Conservation (phyloP, 2,329 filamentous ascomycete genomes). For the Teratosphaeria destructans region DNA sequence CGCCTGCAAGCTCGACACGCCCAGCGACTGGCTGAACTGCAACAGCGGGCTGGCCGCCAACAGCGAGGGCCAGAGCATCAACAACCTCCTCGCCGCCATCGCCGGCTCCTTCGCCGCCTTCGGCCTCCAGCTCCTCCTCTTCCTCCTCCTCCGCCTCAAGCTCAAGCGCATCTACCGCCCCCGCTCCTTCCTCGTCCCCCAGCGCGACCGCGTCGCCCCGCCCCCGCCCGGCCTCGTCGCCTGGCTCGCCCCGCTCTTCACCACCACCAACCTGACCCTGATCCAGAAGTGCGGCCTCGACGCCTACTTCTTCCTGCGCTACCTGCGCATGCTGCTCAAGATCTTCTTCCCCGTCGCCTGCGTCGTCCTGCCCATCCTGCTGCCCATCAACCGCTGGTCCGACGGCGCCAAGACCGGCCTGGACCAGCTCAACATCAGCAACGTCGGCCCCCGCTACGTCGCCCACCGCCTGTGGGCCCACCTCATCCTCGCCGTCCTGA, state of each 20-base stretch:
- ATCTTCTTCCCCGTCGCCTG: slow-evolving; percentile 79
- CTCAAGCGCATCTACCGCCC: slow-evolving; percentile 79
- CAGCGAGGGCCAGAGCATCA: slow-evolving; percentile 22
- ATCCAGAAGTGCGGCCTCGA: slow-evolving; percentile 94
- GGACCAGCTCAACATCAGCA: slow-evolving; percentile 79
- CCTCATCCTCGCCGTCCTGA: slow-evolving; percentile 63
- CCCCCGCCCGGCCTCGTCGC: slow-evolving; percentile 50
- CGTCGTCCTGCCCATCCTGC: slow-evolving; percentile 70
- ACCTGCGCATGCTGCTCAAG: slow-evolving; percentile 72
- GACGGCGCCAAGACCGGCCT: slow-evolving; percentile 54
- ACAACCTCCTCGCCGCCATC: slow-evolving; percentile 29
- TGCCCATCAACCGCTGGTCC: slow-evolving; percentile 72
- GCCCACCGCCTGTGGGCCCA: slow-evolving; percentile 69
- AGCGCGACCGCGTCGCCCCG: slow-evolving; percentile 69
- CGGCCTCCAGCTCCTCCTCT: slow-evolving; percentile 49
- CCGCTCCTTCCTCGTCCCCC: slow-evolving; percentile 76
- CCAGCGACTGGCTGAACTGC: slow-evolving; percentile 6
- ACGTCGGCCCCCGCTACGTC: slow-evolving; percentile 58
- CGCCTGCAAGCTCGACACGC: background rate
- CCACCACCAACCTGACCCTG: slow-evolving; percentile 65
- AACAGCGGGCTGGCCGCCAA: slow-evolving; percentile 5
- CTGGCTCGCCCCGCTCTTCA: slow-evolving; percentile 52
- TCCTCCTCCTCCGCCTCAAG: slow-evolving; percentile 66
- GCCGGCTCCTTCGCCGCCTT: slow-evolving; percentile 24
- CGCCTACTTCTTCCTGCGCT: slow-evolving; percentile 94